These are phyloP conservation scores for Aureobasidium sp. DNA, from an alignment of 2,329 filamentous ascomycete genomes.

Conservation along the genomic window DNA sequence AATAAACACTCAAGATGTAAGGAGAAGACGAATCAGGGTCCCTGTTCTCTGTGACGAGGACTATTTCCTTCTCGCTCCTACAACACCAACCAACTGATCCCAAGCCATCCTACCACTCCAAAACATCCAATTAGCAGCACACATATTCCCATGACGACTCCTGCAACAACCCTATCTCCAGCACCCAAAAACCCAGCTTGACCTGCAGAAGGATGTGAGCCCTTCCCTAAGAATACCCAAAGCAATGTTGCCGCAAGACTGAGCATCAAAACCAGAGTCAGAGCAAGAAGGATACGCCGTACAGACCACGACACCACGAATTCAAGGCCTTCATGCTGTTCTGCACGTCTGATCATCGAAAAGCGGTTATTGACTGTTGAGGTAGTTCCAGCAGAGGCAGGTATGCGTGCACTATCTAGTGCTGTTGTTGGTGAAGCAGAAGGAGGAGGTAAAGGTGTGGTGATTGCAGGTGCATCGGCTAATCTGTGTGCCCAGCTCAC, in stretches of 20 bases:
- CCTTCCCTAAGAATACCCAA: conserved; percentile 32
- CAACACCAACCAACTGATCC: conserved; percentile 32
- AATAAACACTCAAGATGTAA: background rate
- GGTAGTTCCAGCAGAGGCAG: background rate
- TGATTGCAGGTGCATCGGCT: conserved; percentile 21
- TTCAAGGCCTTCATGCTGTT: conserved; percentile 30
- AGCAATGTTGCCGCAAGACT: conserved; percentile 27
- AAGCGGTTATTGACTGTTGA: conserved; percentile 6
- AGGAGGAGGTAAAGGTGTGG: background rate
- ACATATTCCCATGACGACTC: conserved; percentile 29
- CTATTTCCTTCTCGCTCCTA: conserved; percentile 17
- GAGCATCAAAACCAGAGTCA: conserved; percentile 26
- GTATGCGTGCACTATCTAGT: background rate
- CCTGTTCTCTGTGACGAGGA: background rate
- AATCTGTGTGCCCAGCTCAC: conserved; percentile 38
- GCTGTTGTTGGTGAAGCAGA: background rate
- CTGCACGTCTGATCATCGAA: conserved; percentile 14
- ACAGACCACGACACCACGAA: conserved; percentile 32
- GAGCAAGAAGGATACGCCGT: conserved; percentile 24
- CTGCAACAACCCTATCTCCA: conserved; percentile 31
- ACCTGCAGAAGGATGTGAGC: conserved; percentile 14
- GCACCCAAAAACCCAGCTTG: conserved; percentile 26
- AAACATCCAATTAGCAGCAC: conserved; percentile 30
- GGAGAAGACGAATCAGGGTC: too few relatives aligned
- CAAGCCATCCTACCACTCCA: conserved; percentile 31